Evolutionary conservation across 805 yeast genomes (phyloP).

Genomic region (Yarrowia sp.): DNA sequence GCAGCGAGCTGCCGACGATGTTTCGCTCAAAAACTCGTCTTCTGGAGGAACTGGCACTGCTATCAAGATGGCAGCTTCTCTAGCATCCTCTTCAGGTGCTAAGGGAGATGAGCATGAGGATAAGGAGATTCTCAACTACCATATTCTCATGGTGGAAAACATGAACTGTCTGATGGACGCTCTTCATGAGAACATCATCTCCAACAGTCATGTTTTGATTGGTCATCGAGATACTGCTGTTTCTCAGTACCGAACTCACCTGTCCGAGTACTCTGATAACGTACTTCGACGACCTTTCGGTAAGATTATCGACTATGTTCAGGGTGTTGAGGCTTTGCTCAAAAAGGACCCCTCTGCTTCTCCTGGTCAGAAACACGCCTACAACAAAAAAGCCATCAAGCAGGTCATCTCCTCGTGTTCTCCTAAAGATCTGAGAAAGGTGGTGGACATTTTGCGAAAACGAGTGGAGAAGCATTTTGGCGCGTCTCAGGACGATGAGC

Average conservation of each 20-base stretch:
- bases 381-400: conserved; percentile 56
- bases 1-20: conserved; percentile 35
- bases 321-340: conserved; percentile 56
- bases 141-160: conserved; percentile 53
- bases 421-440: conserved; percentile 53
- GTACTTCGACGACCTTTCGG: conserved; percentile 60
- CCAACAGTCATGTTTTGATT: conserved; percentile 17
- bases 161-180: conserved; percentile 40
- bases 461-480: conserved; percentile 57
- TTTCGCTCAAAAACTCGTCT: conserved; percentile 1
- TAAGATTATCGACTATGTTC: conserved; percentile 62
- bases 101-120: conserved; percentile 35
- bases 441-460: conserved; percentile 54
- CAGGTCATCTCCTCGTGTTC: conserved; percentile 58
- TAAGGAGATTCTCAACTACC: conserved; percentile 43
- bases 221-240: conserved; percentile 25
- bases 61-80: conserved; percentile 12
- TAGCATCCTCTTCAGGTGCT: conserved; percentile 11
- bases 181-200: conserved; percentile 26
- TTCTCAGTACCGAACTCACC: conserved; percentile 33
- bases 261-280: conserved; percentile 46
- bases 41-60: conserved; percentile 9
- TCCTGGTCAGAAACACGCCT: conserved; percentile 61
- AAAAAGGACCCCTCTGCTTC: conserved; percentile 42
- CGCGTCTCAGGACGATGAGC: conserved; percentile 36